A percentile compares a stretch with the other conserved stretches of the same genome.
Conservation (phyloP, 2,329 filamentous ascomycete species). For the Calonectria fujianensis region DNA sequence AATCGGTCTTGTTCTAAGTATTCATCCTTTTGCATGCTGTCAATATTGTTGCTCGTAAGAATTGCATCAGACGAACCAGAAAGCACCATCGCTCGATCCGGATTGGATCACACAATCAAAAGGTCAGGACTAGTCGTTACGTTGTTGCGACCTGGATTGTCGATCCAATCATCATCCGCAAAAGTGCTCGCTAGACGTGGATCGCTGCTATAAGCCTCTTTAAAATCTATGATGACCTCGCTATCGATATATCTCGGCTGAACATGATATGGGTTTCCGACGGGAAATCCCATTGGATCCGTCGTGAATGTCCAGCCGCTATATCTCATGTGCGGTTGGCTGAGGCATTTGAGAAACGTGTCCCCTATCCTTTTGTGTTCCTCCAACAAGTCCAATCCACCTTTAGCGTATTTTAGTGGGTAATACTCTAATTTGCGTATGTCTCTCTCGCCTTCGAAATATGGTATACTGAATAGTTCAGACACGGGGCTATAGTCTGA, state of each 20-base stretch:
- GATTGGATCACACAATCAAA: not conserved
- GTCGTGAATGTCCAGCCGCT: slow-evolving; percentile 26
- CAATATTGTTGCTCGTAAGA: not conserved
- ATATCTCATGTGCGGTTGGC: slow-evolving; percentile 19
- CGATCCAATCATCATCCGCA: not conserved
- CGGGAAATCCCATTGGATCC: not conserved
- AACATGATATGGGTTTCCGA: not conserved
- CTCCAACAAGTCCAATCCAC: not conserved
- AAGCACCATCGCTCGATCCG: not conserved
- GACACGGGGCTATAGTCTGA: not conserved
- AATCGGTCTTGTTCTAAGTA: not conserved
- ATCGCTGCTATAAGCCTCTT: not conserved
- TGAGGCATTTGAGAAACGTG: not conserved
- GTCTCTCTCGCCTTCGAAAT: slow-evolving; percentile 27
- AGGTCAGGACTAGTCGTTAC: not conserved
- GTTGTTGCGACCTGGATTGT: not conserved
- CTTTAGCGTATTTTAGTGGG: not conserved
- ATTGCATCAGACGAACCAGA: not conserved
- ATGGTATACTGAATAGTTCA: not conserved
- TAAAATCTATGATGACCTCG: slow-evolving; percentile 26
- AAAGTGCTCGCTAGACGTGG: not conserved
- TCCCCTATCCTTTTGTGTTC: not conserved
- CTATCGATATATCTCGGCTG: not conserved
- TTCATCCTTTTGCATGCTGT: not conserved
- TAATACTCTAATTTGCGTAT: not conserved